phyloP scores from a whole-genome alignment of 768 basidiomycete species.

The Suillus americanus region DNA sequence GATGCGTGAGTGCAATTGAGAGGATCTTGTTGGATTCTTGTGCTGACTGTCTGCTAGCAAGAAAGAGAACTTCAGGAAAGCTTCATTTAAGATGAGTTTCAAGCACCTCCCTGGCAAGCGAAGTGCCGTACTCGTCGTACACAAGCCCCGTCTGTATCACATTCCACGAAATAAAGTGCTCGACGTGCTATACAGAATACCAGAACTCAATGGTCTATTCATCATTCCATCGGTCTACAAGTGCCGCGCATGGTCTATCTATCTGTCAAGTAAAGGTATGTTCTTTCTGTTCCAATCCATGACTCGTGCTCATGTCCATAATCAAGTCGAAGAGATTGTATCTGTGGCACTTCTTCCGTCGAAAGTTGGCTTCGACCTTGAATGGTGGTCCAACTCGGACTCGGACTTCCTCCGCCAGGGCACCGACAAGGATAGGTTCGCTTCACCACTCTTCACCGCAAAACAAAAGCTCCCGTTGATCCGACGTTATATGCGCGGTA shows the following conservation, averaged over 20 bases:
- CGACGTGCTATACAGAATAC: slow-evolving; percentile 23
- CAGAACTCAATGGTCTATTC: slow-evolving; percentile 25
- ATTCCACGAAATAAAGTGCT: slow-evolving; percentile 24
- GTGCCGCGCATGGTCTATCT: slow-evolving; percentile 36
- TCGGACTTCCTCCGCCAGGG: slow-evolving; percentile 23
- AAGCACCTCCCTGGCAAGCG: slow-evolving; percentile 29
- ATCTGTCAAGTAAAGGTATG: slow-evolving; percentile 29
- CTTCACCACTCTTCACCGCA: slow-evolving; percentile 25
- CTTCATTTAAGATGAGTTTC: slow-evolving; percentile 35
- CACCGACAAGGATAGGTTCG: slow-evolving; percentile 18
- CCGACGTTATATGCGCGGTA: slow-evolving; percentile 15
- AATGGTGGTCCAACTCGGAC: slow-evolving; percentile 23
- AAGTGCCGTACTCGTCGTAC: slow-evolving; percentile 34
- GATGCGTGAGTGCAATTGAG: slow-evolving; percentile 21
- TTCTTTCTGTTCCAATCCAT: background rate
- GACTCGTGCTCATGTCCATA: background rate
- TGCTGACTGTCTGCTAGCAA: background rate
- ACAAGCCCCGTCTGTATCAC: slow-evolving; percentile 21
- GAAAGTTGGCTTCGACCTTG: slow-evolving; percentile 10
- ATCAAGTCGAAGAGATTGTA: slow-evolving; percentile 25
- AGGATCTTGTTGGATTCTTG: background rate
- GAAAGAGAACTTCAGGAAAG: slow-evolving; percentile 27
- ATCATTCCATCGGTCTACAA: slow-evolving; percentile 31
- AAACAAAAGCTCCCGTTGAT: slow-evolving; percentile 13
- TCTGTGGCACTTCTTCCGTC: slow-evolving; percentile 22